Evolutionary conservation across 2,329 filamentous ascomycete genomes (phyloP).

Genomic region (Botryotinia calthae): DNA sequence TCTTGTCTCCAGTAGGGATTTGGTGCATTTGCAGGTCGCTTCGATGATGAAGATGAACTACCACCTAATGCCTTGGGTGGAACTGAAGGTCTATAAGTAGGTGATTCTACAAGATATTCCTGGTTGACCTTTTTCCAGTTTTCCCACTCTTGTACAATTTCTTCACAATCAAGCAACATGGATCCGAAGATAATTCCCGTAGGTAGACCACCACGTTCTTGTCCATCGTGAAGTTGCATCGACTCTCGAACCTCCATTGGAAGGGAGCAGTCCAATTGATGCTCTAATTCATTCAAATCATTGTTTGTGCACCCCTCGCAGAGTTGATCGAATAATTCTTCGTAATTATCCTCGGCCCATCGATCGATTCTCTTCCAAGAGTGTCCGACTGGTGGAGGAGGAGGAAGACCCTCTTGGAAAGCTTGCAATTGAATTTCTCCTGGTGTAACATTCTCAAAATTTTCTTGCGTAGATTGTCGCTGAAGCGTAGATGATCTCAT

Average conservation of each 20-base stretch:
- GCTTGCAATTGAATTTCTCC: slow-evolving; percentile 96
- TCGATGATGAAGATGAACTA: slow-evolving; percentile 64
- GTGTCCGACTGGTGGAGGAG: slow-evolving; percentile 80
- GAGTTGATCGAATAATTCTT: slow-evolving; percentile 89
- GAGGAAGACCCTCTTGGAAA: slow-evolving; percentile 87
- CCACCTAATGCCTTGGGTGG: slow-evolving; percentile 72
- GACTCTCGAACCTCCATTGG: slow-evolving; percentile 94
- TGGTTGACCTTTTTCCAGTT: slow-evolving; percentile 94
- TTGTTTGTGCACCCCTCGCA: slow-evolving; percentile 90
- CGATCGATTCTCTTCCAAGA: slow-evolving; percentile 93
- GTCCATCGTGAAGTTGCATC: slow-evolving; percentile 87
- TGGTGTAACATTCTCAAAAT: slow-evolving; percentile 67
- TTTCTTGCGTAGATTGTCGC: slow-evolving; percentile 60
- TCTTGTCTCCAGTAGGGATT: slow-evolving; percentile 78
- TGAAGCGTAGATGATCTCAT: slow-evolving; percentile 74
- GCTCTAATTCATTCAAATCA: slow-evolving; percentile 94
- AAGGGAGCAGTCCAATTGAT: slow-evolving; percentile 90
- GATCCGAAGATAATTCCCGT: slow-evolving; percentile 90
- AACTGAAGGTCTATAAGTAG: slow-evolving; percentile 56
- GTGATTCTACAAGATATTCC: slow-evolving; percentile 65
- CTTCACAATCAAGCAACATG: slow-evolving; percentile 97
- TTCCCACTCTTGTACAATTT: slow-evolving; percentile 96
- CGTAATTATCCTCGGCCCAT: slow-evolving; percentile 94
- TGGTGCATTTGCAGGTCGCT: slow-evolving; percentile 52
- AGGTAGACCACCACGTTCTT: slow-evolving; percentile 86